A percentile compares a stretch with the other conserved stretches of the same genome.
Evolutionary conservation across 306 rosid genomes (phyloP).

Genomic region (Casuarina cunninghamiana): DNA sequence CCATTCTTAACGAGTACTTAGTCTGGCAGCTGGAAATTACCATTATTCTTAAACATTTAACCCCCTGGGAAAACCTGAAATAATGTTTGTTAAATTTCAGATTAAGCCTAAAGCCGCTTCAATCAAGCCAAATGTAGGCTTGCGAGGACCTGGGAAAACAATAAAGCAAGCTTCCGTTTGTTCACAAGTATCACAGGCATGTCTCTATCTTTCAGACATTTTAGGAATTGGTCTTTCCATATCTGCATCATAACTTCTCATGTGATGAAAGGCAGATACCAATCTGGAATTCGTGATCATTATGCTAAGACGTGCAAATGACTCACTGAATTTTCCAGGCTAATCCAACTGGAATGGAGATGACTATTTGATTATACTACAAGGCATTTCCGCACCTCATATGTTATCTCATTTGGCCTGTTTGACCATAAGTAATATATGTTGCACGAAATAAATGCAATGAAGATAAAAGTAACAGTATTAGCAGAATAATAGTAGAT

Average conservation of each 20-base stretch:
- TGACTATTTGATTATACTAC: background rate
- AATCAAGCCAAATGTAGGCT: slow-evolving; percentile 49
- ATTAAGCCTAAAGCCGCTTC: slow-evolving; percentile 45
- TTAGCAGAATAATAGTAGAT: slow-evolving; percentile 7
- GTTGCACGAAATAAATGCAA: slow-evolving; percentile 1
- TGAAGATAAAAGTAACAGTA: background rate
- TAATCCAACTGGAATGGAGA: background rate
- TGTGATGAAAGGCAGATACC: background rate
- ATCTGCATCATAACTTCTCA: background rate
- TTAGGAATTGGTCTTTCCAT: background rate
- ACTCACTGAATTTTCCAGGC: background rate
- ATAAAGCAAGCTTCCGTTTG: slow-evolving; percentile 43
- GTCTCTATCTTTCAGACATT: background rate
- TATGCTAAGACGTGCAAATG: background rate
- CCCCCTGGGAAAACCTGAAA: slow-evolving; percentile 12
- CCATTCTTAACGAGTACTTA: background rate
- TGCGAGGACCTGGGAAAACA: slow-evolving; percentile 53
- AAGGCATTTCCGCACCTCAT: background rate
- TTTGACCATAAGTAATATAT: background rate
- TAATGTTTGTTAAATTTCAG: slow-evolving; percentile 36
- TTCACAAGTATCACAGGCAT: slow-evolving; percentile 66
- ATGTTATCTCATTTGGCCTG: background rate
- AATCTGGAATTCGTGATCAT: background rate
- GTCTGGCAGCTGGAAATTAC: slow-evolving; percentile 13
- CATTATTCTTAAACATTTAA: background rate